A percentile compares a stretch with the other conserved stretches of the same genome.
Evolutionary conservation across 1,284 basidiomycete species (phyloP).

Genomic region (Ceratobasidium sp.): DNA sequence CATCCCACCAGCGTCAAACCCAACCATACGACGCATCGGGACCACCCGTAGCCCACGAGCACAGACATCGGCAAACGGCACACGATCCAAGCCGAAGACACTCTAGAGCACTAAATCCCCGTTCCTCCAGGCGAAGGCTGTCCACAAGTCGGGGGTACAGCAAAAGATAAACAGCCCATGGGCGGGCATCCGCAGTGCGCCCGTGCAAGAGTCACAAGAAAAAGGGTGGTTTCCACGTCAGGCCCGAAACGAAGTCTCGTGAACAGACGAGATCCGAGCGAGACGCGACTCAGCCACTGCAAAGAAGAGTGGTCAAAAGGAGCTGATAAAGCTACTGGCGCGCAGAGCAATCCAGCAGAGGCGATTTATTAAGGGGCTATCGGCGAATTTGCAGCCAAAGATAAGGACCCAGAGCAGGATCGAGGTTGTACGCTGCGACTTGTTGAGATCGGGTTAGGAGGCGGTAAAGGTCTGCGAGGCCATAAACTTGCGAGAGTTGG

Average conservation of each 20-base stretch:
- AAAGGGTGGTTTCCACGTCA: not conserved
- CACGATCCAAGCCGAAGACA: slow-evolving; percentile 20
- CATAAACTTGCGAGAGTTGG: slow-evolving; percentile 93
- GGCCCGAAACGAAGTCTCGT: slow-evolving; percentile 8
- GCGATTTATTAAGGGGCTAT: slow-evolving; percentile 56
- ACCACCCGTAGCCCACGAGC: slow-evolving; percentile 25
- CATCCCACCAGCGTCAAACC: slow-evolving; percentile 16
- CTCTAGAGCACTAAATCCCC: slow-evolving; percentile 32
- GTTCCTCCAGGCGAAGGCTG: slow-evolving; percentile 21
- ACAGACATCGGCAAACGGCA: slow-evolving; percentile 11
- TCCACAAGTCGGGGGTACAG: slow-evolving; percentile 23
- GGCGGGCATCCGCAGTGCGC: slow-evolving; percentile 6
- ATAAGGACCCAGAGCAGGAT: slow-evolving; percentile 87
- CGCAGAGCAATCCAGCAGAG: slow-evolving; percentile 24
- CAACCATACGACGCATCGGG: slow-evolving; percentile 14
- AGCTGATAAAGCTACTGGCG: slow-evolving; percentile 9
- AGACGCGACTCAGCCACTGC: slow-evolving; percentile 22
- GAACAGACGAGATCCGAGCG: slow-evolving; percentile 37
- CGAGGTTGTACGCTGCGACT: slow-evolving; percentile 76
- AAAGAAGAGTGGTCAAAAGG: too few relatives aligned
- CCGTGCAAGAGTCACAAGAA: slow-evolving; percentile 20
- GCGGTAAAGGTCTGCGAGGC: slow-evolving; percentile 97
- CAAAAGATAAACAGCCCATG: slow-evolving; percentile 21
- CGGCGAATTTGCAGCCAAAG: slow-evolving; percentile 93
- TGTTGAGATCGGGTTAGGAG: slow-evolving; percentile 81